These are phyloP conservation scores for Komagataella mondaviorum DNA, from an alignment of 805 yeast genomes.

Conservation along the genomic window DNA sequence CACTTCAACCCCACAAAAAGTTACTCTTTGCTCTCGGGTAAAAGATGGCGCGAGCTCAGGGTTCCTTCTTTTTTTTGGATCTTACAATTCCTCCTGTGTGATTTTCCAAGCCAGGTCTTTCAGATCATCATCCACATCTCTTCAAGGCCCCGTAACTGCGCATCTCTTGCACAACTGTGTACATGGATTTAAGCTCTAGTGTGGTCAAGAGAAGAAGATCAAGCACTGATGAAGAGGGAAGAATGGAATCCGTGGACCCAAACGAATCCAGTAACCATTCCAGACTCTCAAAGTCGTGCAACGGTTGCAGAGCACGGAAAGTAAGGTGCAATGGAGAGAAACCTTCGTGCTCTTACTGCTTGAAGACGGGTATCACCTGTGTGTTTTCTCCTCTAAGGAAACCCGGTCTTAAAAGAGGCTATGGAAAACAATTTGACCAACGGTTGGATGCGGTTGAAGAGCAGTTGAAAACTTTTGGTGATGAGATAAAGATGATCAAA, in stretches of 20 bases:
- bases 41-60: background rate
- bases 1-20: background rate
- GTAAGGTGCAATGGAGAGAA: conserved; percentile 3
- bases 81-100: background rate
- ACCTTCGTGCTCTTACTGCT: conserved; percentile 2
- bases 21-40: background rate
- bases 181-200: background rate
- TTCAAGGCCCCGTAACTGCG: background rate
- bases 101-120: background rate
- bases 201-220: background rate
- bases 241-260: background rate
- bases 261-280: background rate
- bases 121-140: background rate
- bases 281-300: conserved; percentile 2
- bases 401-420: conserved; percentile 14
- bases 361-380: background rate
- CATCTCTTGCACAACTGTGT: background rate
- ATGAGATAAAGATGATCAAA: background rate
- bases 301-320: conserved; percentile 2
- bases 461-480: background rate
- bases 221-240: background rate
- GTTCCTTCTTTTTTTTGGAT: background rate
- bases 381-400: conserved; percentile 7
- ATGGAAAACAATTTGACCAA: conserved; percentile 10
- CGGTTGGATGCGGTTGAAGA: conserved; percentile 6